Evolutionary conservation across 768 basidiomycete genomes (phyloP), one percentile per base, ranked within the genome.

Genomic region (Leccinum subgranulosum): DNA sequence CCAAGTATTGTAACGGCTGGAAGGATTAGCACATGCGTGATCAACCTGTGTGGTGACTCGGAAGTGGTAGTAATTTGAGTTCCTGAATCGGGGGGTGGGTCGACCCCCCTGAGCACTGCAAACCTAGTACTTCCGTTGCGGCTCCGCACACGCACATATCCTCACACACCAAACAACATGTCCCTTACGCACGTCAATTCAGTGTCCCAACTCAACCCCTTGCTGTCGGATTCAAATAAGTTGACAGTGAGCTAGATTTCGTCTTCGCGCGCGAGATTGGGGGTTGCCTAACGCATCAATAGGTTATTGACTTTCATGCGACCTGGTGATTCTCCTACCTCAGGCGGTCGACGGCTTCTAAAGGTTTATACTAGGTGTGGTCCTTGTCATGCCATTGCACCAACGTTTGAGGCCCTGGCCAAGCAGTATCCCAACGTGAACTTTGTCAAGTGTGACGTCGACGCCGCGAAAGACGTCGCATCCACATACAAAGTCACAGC

Each of bases 281-380:
- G n/a, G 23, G 54, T 33, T 50, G 61, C 46, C 47, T 60, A 39
- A 45, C 43, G 17, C 27, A n/a, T 14, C 49, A 43, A 21, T 12
- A 90, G 89, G 86, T 93, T 58, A 90, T 93, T 59, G 91, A 93
- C 73, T 93, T 93, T 66, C 88, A 92, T 70, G 91, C 91, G 55
- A 81, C 85, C 59, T 93, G 91, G 91, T 90, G 62, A 62, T 74
- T 63, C 43, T 6, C 34, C 59, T 51, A 14, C 27, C 25, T 53
- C 23, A 48, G n/a, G 19, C 54, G 19, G 25, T 57, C 49, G 52
- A n/a, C 43, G 33, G 2, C n/a, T 50, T 55, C 59, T 68, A 47
- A 56, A 29, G 45, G 7, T 56, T 15, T 48, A 47, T 39, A 41
- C 59, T 62, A 92, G 90, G 92, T 93, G 91, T 79, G 86, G 88